A percentile compares a stretch with the other conserved stretches of the same genome.
Conservation (phyloP, 2,329 filamentous ascomycete species). For the Stagonosporopsis tanaceti region DNA sequence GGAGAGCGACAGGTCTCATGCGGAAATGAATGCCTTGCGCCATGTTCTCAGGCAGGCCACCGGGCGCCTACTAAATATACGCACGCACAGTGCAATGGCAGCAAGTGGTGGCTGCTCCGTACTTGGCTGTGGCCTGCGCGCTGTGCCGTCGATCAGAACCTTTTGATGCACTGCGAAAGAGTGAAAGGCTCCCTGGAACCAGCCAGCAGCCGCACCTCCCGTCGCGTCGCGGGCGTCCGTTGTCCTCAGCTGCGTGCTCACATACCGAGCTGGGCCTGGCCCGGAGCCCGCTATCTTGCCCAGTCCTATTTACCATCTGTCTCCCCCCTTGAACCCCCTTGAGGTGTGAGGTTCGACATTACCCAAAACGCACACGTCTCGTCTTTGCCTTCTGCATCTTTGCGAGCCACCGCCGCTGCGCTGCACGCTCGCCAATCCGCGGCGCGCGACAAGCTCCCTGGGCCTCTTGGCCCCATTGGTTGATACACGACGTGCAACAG, state of each 20-base stretch:
- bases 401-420: slow-evolving; percentile 4
- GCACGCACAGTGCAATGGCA: slow-evolving; percentile 22
- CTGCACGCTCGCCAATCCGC: slow-evolving; percentile 26
- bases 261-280: slow-evolving; percentile 29
- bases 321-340: background rate
- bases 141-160: slow-evolving; percentile 10
- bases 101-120: slow-evolving; percentile 16
- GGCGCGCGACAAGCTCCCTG: slow-evolving; percentile 36
- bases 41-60: slow-evolving; percentile 12
- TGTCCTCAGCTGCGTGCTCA: slow-evolving; percentile 26
- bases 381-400: slow-evolving; percentile 4
- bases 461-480: slow-evolving; percentile 17
- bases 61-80: slow-evolving; percentile 15
- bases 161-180: slow-evolving; percentile 2
- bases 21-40: slow-evolving; percentile 14
- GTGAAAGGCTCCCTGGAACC: slow-evolving; percentile 2
- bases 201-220: slow-evolving; percentile 7
- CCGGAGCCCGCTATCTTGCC: slow-evolving; percentile 20
- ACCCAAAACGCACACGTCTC: slow-evolving; percentile 9
- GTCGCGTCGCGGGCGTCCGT: slow-evolving; percentile 24
- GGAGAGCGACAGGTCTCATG: slow-evolving; percentile 9
- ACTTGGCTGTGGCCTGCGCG: slow-evolving; percentile 15
- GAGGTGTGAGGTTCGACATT: slow-evolving; percentile 8
- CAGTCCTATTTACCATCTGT: slow-evolving; percentile 4
- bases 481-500: slow-evolving; percentile 17